Base-by-base conservation (phyloP, 768 basidiomycete species). In the Exidia glandulosa region DNA sequence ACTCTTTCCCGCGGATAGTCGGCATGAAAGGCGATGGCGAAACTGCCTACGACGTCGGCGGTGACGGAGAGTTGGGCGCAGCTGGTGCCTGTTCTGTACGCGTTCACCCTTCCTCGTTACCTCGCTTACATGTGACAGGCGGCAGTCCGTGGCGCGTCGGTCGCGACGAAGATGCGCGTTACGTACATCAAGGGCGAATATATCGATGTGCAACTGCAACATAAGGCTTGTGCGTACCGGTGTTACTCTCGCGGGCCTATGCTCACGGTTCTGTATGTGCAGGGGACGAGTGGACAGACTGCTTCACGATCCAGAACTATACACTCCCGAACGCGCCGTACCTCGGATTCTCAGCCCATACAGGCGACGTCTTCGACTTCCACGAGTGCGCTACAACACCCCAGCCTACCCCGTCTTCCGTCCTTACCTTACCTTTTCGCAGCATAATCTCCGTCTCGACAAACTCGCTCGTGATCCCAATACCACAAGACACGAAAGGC, bases 261-360 rank as follows among this genome's bases (percentile, higher is more conserved):
- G 13, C 59, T 62, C 7, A 56, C 55, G 32, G 56, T 57, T 34
- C 54, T 1, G 34, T 57, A 58, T 32, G 10, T 19, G 13, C 60
- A 90, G 87, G 86, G 84, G 89, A 93, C 65, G 86, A 93, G 57
- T 99, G 96, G 96, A 81, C 85, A 6, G 84, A 91, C 52, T 99
- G 96, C 74, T 94, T 98, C 81, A 83, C 79, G 45, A 63, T 90
- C 48, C 78, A 86, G 12, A 82, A 82, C 14, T 65, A 88, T 58
- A 71, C 76, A 6, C 77, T 98, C 1, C 90, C 92, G 1, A 14
- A 65, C 0, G 76, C 82, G 32, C 88, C 90, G 1, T 98, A 80
- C 76, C 72, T 99, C 58, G 96, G 96, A 2, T 87, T 96, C 73
- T 85, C 89, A 19, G 93, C 96, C 6, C 81, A 94, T 73, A 99